These are phyloP conservation scores for Gloeopeniophorella convolvens DNA, from an alignment of 768 basidiomycete species.

Conservation along the genomic window DNA sequence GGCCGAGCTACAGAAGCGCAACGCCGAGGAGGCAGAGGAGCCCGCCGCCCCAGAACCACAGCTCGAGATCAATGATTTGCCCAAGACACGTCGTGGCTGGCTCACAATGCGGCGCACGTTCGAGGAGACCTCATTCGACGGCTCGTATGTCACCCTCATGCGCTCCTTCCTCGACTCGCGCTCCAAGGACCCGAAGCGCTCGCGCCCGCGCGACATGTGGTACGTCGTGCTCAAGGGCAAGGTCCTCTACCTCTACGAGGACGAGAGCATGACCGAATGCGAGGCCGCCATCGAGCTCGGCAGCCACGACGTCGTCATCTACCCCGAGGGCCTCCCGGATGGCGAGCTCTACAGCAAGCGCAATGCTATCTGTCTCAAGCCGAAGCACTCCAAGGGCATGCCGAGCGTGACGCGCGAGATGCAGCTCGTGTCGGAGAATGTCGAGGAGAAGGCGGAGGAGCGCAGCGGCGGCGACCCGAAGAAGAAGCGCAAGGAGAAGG, in stretches of 20 bases:
- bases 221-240: conserved; percentile 88
- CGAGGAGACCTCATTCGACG: conserved; percentile 55
- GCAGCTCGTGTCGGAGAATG: conserved; percentile 28
- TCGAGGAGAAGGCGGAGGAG: conserved; percentile 33
- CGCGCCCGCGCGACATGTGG: conserved; percentile 88
- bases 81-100: conserved; percentile 72
- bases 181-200: conserved; percentile 77
- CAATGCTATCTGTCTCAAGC: conserved; percentile 77
- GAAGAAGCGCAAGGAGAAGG: conserved; percentile 37
- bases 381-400: conserved; percentile 36
- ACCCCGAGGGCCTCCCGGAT: conserved; percentile 67
- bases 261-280: conserved; percentile 86
- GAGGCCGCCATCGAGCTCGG: conserved; percentile 85
- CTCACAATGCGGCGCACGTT: conserved; percentile 77
- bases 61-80: conserved; percentile 45
- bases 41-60: conserved; percentile 21
- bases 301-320: conserved; percentile 69
- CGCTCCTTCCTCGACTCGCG: conserved; percentile 74
- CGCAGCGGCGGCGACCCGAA: conserved; percentile 36
- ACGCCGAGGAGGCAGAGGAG: conserved; percentile 25
- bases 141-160: conserved; percentile 73
- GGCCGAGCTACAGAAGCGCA: conserved; percentile 22
- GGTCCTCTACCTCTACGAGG: conserved; percentile 89
- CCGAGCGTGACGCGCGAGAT: conserved; percentile 51
- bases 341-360: conserved; percentile 89